Evolutionary conservation across 1,284 basidiomycete species (phyloP), one percentile per base, ranked within the genome.

Genomic region (Naganishia sp.): DNA sequence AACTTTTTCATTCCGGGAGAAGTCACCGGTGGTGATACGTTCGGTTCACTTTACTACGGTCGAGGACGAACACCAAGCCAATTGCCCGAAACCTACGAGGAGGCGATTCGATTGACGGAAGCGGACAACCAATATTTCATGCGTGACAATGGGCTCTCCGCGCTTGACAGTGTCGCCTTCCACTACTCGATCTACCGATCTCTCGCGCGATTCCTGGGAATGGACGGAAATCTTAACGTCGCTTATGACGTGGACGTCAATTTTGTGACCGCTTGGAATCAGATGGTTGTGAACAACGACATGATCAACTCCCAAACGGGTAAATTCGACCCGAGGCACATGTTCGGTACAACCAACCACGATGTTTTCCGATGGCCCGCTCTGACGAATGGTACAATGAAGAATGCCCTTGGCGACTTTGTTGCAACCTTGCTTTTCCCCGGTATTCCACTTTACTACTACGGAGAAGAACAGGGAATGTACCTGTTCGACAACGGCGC

Each of bases 351-450:
- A 18, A 89, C 88, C 74, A 95, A 95, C 76, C 94, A 94, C 80
- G 92, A 95, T 82, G 85, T 94, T 16, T 94, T 90, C 83, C 85
- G 92, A 68, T 95, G 92, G 92, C 90, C 90, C 2, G 87, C 88
- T 78, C 76, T 94, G 73, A 85, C 88, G 70, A 90, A 91, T 73
- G 92, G 92, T 21, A 89, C 87, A 0, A 85, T 90, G 71, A 85
- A 84, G 71, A 87, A 87, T 69, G 87, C 84, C 6, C 77, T 93
- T 54, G 92, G 84, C 2, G 86, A 87, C 13, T 93, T 94, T 75
- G 84, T 94, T 72, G 86, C 87, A 39, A 84, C 85, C 36, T 73
- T 94, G 69, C 82, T 94, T 21, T 88, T 95, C 86, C 92, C 92
- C 23, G 92, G 92, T 72, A 86, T 94, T 56, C 85, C 91, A 16